A percentile compares a stretch with the other conserved stretches of the same genome.
phyloP scores from a whole-genome alignment of 257 asterid genomes.

The Ilex aquifolium region DNA sequence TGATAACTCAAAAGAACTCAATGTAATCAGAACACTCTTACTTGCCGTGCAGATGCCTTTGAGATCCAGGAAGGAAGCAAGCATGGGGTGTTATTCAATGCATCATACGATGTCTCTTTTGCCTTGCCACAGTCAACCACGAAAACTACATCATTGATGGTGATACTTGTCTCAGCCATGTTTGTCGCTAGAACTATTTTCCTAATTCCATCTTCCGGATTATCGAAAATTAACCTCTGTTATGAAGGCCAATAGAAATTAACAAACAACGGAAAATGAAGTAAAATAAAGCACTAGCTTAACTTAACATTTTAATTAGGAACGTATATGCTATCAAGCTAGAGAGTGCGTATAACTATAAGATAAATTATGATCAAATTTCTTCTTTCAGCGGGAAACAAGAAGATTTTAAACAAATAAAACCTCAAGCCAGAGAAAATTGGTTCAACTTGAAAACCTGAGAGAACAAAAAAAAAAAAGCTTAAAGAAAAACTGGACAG shows the following conservation, averaged over 20 bases:
- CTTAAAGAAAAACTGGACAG: too few relatives aligned
- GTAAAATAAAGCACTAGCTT: not conserved
- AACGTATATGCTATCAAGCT: not conserved
- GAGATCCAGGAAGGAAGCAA: slow-evolving; percentile 97
- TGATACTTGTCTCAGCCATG: slow-evolving; percentile 96
- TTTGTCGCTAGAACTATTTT: slow-evolving; percentile 94
- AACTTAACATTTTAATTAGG: not conserved
- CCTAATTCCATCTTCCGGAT: slow-evolving; percentile 79
- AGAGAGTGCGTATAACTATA: not conserved
- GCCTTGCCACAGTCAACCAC: slow-evolving; percentile 98
- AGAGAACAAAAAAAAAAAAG: too few relatives aligned
- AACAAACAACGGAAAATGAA: not conserved
- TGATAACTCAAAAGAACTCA: slow-evolving; percentile 4
- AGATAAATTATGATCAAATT: not conserved
- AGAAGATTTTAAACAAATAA: too few relatives aligned
- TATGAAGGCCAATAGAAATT: slow-evolving; percentile 6
- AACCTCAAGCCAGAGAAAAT: too few relatives aligned
- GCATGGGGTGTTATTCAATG: slow-evolving; percentile 92
- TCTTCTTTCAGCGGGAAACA: not conserved
- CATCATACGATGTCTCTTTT: slow-evolving; percentile 95
- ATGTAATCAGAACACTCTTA: slow-evolving; percentile 17
- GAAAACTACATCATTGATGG: slow-evolving; percentile 92
- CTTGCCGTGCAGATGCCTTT: slow-evolving; percentile 94
- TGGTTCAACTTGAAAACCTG: too few relatives aligned
- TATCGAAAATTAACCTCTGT: slow-evolving; percentile 83